Evolutionary conservation across 2,329 filamentous ascomycete species (phyloP).

Genomic region (Xylariomycetidae sp.): DNA sequence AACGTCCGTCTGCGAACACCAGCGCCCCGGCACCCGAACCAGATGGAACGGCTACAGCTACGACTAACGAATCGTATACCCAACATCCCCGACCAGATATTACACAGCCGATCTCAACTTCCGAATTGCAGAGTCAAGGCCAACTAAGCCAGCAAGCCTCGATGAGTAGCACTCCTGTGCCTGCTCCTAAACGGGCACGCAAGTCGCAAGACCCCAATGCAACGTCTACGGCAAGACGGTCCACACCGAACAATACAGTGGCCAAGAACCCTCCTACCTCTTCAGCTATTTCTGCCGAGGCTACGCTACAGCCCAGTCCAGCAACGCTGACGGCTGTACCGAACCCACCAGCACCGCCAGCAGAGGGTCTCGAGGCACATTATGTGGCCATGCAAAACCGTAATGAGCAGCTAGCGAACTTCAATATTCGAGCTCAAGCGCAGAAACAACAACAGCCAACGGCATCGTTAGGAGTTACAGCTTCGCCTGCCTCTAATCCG

Average conservation of each 20-base stretch:
- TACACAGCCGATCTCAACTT: constrained; percentile 10
- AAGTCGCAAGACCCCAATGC: constrained; percentile 24
- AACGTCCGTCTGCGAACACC: constrained; percentile 20
- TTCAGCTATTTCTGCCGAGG: constrained; percentile 13
- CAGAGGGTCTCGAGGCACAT: constrained; percentile 25
- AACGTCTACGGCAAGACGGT: constrained; percentile 15
- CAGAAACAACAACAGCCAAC: constrained; percentile 19
- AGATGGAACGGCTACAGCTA: constrained; percentile 8
- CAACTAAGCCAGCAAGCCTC: constrained; percentile 17
- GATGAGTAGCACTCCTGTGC: constrained; percentile 9
- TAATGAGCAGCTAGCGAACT: constrained; percentile 19
- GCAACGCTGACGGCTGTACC: no score
- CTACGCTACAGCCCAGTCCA: constrained; percentile 14
- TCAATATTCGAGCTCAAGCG: constrained; percentile 19
- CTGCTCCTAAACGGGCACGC: constrained; percentile 22
- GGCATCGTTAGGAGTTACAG: constrained; percentile 14
- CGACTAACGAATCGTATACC: constrained; percentile 7
- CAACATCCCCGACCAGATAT: constrained; percentile 13
- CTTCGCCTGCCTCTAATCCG: constrained; percentile 13
- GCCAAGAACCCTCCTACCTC: constrained; percentile 14
- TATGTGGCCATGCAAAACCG: constrained; percentile 21
- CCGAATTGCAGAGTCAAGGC: constrained; percentile 14
- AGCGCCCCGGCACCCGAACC: constrained; percentile 8
- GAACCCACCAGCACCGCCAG: constrained; percentile 14
- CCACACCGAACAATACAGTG: constrained; percentile 16